Percentiles rank a stretch among this genome's conserved stretches.
These are phyloP conservation scores for Kwoniella pini DNA, from an alignment of 768 basidiomycete species.

Conservation along the genomic window DNA sequence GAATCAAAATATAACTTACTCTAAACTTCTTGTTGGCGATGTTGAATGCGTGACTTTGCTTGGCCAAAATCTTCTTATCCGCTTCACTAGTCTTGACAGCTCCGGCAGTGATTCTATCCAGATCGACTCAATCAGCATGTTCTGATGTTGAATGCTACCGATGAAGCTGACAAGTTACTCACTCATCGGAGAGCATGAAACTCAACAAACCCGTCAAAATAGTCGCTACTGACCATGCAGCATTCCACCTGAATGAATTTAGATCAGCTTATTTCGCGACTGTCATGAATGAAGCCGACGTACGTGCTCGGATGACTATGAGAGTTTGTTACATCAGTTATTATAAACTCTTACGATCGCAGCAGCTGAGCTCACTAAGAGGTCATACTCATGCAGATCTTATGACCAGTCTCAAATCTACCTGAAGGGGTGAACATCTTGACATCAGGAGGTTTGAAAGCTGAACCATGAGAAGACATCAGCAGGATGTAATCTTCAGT, in stretches of 20 bases:
- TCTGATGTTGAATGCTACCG: neutral
- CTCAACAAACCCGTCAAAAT: constrained; percentile 79
- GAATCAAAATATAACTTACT: constrained; percentile 31
- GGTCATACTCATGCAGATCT: constrained; percentile 95
- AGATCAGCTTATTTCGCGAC: neutral
- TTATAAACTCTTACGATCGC: neutral
- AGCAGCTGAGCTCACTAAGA: constrained; percentile 44
- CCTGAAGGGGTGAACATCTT: constrained; percentile 66
- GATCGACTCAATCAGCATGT: neutral
- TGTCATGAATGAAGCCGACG: constrained; percentile 2
- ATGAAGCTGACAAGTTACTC: neutral
- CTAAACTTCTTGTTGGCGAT: constrained; percentile 73
- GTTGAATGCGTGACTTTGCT: constrained; percentile 83
- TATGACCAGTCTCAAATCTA: constrained; percentile 56
- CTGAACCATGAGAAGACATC: constrained; percentile 10
- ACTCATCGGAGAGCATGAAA: constrained; percentile 50
- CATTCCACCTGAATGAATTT: constrained; percentile 41
- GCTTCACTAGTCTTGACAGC: constrained; percentile 75
- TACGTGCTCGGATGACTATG: constrained; percentile 49
- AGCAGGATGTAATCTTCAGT: too few relatives aligned
- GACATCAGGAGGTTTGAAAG: constrained; percentile 95
- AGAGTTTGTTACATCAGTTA: constrained; percentile 1
- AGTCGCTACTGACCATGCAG: constrained; percentile 54
- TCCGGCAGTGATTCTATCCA: constrained; percentile 79
- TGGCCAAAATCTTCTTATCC: constrained; percentile 76